Conservation (phyloP, 2,329 filamentous ascomycete genomes). For the Colletotrichum liriopes region DNA sequence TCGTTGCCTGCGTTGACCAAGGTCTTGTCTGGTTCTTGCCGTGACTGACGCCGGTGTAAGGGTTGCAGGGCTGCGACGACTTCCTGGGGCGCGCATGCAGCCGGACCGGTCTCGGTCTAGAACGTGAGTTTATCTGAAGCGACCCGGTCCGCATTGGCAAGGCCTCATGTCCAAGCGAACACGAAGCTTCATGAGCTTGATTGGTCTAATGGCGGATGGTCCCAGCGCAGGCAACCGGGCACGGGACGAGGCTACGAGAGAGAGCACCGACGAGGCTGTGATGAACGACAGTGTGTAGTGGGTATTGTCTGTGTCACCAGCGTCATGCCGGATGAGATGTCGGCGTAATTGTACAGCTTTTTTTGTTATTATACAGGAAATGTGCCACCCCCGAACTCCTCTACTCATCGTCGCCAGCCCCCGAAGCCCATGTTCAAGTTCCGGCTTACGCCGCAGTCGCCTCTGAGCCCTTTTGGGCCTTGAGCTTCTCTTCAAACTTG, state of each 20-base stretch:
- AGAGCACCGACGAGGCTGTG: slow-evolving; percentile 13
- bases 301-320: slow-evolving; percentile 35
- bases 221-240: too few species aligned
- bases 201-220: background rate
- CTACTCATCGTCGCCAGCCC: background rate
- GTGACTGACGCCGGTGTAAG: background rate
- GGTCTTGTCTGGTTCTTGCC: slow-evolving; percentile 14
- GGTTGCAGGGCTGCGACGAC: background rate
- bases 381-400: slow-evolving; percentile 5
- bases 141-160: background rate
- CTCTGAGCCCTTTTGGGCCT: slow-evolving; percentile 64
- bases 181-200: background rate
- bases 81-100: slow-evolving; percentile 11
- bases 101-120: slow-evolving; percentile 26
- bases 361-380: slow-evolving; percentile 15
- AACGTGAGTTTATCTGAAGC: slow-evolving; percentile 7
- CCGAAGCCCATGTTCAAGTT: background rate
- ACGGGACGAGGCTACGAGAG: slow-evolving; percentile 2
- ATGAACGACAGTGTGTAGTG: slow-evolving; percentile 16
- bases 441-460: slow-evolving; percentile 24
- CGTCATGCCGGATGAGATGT: slow-evolving; percentile 2
- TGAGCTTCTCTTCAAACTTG: slow-evolving; percentile 90
- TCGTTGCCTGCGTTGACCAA: slow-evolving; percentile 13
- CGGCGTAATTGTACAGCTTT: slow-evolving; percentile 30
- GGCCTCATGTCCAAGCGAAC: slow-evolving; percentile 20